Evolutionary conservation across 75 land plant genomes (phyloP).

Genomic region (Cupressus sempervirens): DNA sequence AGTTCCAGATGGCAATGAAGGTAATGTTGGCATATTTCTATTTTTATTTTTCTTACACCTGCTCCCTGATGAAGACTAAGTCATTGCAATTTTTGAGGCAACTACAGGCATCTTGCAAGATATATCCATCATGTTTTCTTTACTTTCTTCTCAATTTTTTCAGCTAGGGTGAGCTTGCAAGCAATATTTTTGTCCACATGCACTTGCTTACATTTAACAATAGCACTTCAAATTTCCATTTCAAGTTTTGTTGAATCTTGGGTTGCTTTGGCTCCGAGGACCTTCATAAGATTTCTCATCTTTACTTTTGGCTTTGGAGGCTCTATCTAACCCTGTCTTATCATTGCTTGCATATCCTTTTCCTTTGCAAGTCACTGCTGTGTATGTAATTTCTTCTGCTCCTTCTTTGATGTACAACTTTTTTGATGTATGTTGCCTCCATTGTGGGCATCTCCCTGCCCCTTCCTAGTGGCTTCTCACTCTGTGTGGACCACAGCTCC

Average conservation of each 20-base stretch:
- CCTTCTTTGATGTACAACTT: too few relatives aligned
- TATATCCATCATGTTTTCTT: slow-evolving; percentile 58
- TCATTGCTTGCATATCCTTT: slow-evolving; percentile 93
- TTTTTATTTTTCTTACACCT: slow-evolving; percentile 50
- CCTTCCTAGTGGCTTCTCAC: too few relatives aligned
- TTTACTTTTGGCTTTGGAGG: slow-evolving; percentile 96
- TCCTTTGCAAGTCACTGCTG: slow-evolving; percentile 91
- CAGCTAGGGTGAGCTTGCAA: slow-evolving; percentile 93
- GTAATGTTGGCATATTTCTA: slow-evolving; percentile 31
- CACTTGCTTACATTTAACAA: slow-evolving; percentile 95
- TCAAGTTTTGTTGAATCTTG: slow-evolving; percentile 97
- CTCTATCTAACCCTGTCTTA: slow-evolving; percentile 86
- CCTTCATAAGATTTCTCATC: slow-evolving; percentile 97
- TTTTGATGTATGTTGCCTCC: too few relatives aligned
- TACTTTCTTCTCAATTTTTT: slow-evolving; percentile 93
- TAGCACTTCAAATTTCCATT: slow-evolving; percentile 89
- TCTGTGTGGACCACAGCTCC: too few relatives aligned
- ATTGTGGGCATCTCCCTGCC: too few relatives aligned
- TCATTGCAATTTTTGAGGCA: slow-evolving; percentile 11
- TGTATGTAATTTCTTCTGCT: slow-evolving; percentile 92
- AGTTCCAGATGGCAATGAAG: slow-evolving; percentile 39
- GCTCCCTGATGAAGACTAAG: slow-evolving; percentile 25
- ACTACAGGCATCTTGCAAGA: slow-evolving; percentile 32
- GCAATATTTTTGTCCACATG: slow-evolving; percentile 93
- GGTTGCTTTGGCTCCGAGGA: slow-evolving; percentile 96